These are phyloP conservation scores for Phytopythium mirpurense DNA, from an alignment of 352 stramenopile genomes.

Conservation along the genomic window DNA sequence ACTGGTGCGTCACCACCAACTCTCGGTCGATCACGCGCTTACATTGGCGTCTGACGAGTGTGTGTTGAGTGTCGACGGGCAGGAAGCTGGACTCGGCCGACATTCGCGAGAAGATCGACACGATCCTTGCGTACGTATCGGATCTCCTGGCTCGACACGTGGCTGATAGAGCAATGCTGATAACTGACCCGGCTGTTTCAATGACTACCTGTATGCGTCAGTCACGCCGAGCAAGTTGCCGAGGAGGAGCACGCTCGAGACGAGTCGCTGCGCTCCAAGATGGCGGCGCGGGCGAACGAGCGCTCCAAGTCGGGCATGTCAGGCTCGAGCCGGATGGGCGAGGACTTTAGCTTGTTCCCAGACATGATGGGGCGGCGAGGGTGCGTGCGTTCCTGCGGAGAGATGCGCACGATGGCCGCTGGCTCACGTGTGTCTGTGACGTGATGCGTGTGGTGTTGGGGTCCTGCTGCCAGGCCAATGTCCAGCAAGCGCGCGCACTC, in stretches of 20 bases:
- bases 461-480: slow-evolving; percentile 16
- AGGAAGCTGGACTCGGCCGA: slow-evolving; percentile 56
- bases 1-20: slow-evolving; percentile 42
- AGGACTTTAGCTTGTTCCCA: slow-evolving; percentile 41
- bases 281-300: slow-evolving; percentile 40
- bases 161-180: too few species aligned
- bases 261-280: slow-evolving; percentile 49
- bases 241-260: slow-evolving; percentile 46
- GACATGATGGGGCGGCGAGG: slow-evolving; percentile 38
- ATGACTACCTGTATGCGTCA: slow-evolving; percentile 6
- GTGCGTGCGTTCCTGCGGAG: slow-evolving; percentile 17
- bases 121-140: slow-evolving; percentile 48
- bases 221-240: slow-evolving; percentile 46
- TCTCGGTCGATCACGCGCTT: not conserved
- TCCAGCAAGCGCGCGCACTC: slow-evolving; percentile 42
- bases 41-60: not conserved
- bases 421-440: too few species aligned
- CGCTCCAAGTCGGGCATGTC: slow-evolving; percentile 28
- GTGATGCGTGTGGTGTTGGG: too few species aligned
- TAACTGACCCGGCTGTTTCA: too few species aligned
- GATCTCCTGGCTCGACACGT: not conserved
- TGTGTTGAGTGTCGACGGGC: not conserved
- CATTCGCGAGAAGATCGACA: slow-evolving; percentile 62
- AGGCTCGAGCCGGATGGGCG: slow-evolving; percentile 29
- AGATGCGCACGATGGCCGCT: not conserved